Base-by-base conservation (phyloP, 2,329 filamentous ascomycete genomes). In the Clarireedia monteithiana region DNA sequence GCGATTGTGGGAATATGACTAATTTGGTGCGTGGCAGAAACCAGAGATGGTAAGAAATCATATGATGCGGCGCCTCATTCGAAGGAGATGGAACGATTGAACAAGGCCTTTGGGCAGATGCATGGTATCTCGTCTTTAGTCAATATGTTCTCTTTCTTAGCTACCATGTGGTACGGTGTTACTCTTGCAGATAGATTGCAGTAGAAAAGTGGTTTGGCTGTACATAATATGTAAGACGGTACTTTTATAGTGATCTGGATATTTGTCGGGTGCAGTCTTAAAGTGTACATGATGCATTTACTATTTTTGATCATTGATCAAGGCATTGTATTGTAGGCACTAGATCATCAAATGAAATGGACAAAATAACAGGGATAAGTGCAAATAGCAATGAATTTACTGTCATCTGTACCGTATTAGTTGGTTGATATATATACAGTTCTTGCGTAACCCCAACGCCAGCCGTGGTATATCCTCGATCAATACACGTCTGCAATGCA, bases 21-120 rank as follows among this genome's bases (percentile, higher is more conserved):
- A 12, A 34, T 34, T 34, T 34, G 30, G 10, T 17, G 20, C 36
- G n/a, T 36, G 54, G 45, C 59, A 84, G 91, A 92, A 77, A 90
- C 86, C 59, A 84, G 86, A 65, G 92, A 96, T 69, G 90, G 90
- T 54, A 96, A 95, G 79, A 88, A 87, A 69, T 89, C 85, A 71
- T 88, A 87, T 66, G 90, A 95, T 61, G 75, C 81, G 52, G 80
- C 84, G 1, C 88, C 90, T 40, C 89, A 95, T 66, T 94, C 88
- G 5, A 78, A 85, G 63, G 89, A 92, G 74, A 96, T 97, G 91
- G 72, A 82, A 63, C 77, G 77, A 7, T 71, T 95, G 64, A 95
- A 92, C 76, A 88, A 84, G 73, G 78, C 77, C 60, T 97, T 97
- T 70, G 83, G 81, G 15, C 81, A 80, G 59, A 72, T 96, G 56